Percentiles rank a stretch among this genome's conserved stretches.
Evolutionary conservation across 257 asterid genomes (phyloP).

Genomic region (Ophiorrhiza pumila): DNA sequence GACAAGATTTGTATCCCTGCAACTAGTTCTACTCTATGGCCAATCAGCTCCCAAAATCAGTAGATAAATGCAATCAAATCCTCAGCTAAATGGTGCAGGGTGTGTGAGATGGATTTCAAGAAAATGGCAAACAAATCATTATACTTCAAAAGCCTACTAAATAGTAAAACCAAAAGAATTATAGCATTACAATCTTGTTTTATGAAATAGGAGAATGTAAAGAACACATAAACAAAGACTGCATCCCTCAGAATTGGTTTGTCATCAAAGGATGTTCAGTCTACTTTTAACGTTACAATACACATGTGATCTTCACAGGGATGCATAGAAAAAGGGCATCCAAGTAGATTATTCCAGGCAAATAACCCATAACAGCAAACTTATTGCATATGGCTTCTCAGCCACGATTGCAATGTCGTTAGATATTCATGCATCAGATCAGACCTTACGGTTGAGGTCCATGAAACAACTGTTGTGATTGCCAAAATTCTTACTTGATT

Average conservation of each 20-base stretch:
- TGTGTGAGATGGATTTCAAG: not conserved
- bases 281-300: conserved; percentile 47
- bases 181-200: too few species aligned
- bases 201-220: too few species aligned
- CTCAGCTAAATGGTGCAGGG: not conserved
- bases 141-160: not conserved
- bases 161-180: too few species aligned
- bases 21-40: too few species aligned
- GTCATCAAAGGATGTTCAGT: conserved; percentile 37
- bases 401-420: not conserved
- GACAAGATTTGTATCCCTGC: not conserved
- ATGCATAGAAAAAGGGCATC: not conserved
- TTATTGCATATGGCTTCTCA: not conserved
- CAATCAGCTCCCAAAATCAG: too few species aligned
- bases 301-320: conserved; percentile 35
- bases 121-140: not conserved
- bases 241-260: conserved; percentile 45
- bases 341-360: not conserved
- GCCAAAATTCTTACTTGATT: not conserved
- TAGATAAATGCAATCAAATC: too few species aligned
- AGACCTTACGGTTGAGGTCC: not conserved
- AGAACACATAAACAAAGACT: not conserved
- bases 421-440: too few species aligned
- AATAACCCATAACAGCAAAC: not conserved
- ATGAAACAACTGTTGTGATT: not conserved